Evolutionary conservation across 345 rosid genomes (phyloP).

Genomic region (Raphanus raphanistrum): DNA sequence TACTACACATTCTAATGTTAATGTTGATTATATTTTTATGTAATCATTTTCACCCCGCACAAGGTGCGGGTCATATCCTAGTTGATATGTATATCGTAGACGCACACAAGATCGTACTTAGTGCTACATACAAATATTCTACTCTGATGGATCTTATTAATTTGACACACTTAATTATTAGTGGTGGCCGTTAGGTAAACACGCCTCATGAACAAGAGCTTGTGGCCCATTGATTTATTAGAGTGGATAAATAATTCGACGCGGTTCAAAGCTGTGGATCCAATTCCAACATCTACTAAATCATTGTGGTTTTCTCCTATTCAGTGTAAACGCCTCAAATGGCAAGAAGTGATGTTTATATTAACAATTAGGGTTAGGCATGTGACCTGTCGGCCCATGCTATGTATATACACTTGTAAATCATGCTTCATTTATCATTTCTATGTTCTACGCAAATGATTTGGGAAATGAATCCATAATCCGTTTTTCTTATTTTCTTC

Average conservation of each 20-base stretch:
- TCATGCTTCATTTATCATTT: background rate
- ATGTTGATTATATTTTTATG: too few relatives aligned
- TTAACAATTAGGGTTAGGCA: background rate
- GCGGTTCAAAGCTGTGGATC: background rate
- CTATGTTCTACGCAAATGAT: background rate
- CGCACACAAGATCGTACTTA: constrained; percentile 11
- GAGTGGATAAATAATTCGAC: background rate
- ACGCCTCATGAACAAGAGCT: background rate
- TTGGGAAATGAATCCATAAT: background rate
- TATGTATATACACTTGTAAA: background rate
- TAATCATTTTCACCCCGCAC: too few relatives aligned
- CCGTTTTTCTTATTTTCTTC: background rate
- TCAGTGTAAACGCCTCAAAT: background rate
- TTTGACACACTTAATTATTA: constrained; percentile 11
- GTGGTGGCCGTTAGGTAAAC: constrained; percentile 20
- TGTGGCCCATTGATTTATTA: background rate
- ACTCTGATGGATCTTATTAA: constrained; percentile 3
- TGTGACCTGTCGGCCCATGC: background rate
- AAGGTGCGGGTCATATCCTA: too few relatives aligned
- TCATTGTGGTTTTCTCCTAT: background rate
- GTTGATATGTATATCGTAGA: too few relatives aligned
- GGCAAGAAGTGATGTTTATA: background rate
- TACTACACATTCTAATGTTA: too few relatives aligned
- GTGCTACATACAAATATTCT: too few relatives aligned
- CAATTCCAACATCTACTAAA: background rate